phyloP scores from a whole-genome alignment of 352 stramenopile species.

The Phytophthora agathidicida region DNA sequence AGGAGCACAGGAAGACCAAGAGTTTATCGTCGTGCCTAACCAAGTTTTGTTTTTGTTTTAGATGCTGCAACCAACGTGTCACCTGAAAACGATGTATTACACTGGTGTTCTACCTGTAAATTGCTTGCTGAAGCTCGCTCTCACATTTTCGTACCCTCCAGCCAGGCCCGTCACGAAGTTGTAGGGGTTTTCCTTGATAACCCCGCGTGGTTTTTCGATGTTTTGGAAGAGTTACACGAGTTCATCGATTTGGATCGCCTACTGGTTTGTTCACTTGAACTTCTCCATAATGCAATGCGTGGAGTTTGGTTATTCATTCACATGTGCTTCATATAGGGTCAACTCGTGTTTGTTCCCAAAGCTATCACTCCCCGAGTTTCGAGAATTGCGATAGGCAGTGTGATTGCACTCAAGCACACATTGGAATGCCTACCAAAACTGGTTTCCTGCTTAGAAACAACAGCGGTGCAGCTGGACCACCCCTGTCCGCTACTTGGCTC shows the following conservation, averaged over 20 bases:
- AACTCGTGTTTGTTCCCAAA: conserved; percentile 84
- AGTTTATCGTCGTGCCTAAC: neutral
- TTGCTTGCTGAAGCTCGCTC: neutral
- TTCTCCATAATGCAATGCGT: neutral
- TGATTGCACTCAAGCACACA: conserved; percentile 87
- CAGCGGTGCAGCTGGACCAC: conserved; percentile 32
- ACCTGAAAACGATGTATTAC: conserved; percentile 82
- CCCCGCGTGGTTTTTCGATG: conserved; percentile 83
- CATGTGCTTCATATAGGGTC: conserved; percentile 38
- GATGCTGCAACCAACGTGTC: conserved; percentile 80
- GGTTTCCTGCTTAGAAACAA: conserved; percentile 50
- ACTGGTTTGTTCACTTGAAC: conserved; percentile 43
- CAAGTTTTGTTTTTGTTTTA: conserved; percentile 27
- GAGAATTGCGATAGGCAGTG: conserved; percentile 72
- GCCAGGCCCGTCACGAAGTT: conserved; percentile 72
- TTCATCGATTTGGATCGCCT: conserved; percentile 80
- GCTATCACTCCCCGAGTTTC: conserved; percentile 73
- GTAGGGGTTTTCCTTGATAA: conserved; percentile 80
- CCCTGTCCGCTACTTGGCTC: conserved; percentile 62
- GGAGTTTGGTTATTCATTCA: neutral
- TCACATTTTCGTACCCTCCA: conserved; percentile 25
- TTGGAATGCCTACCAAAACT: conserved; percentile 71
- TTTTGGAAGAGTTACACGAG: conserved; percentile 71
- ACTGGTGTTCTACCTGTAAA: neutral
- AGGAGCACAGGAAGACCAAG: neutral